phyloP scores from a whole-genome alignment of 805 yeast species.

The Barnettozyma salicaria region DNA sequence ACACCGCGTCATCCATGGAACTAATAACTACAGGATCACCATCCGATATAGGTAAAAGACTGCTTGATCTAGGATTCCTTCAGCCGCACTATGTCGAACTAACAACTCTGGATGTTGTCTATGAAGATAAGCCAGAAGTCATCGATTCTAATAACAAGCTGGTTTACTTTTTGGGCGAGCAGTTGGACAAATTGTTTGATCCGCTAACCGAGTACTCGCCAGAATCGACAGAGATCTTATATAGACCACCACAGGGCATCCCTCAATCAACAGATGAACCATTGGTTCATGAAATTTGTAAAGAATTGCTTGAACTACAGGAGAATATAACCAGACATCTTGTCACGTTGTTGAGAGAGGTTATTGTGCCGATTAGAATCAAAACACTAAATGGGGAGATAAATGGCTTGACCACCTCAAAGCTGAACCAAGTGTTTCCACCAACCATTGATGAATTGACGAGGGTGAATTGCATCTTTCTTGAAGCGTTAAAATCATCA shows the following conservation, averaged over 20 bases:
- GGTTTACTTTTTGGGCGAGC: constrained; percentile 76
- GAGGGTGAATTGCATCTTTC: constrained; percentile 77
- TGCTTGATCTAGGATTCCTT: constrained; percentile 54
- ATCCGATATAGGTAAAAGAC: constrained; percentile 45
- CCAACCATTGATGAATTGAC: constrained; percentile 95
- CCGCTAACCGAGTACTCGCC: constrained; percentile 91
- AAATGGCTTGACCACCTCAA: constrained; percentile 50
- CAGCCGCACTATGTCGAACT: constrained; percentile 46
- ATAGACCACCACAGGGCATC: constrained; percentile 48
- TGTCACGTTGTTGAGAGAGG: constrained; percentile 70
- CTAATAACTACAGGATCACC: constrained; percentile 51
- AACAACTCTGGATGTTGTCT: constrained; percentile 66
- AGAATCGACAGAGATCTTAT: constrained; percentile 69
- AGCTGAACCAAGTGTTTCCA: constrained; percentile 77
- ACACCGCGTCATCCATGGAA: constrained; percentile 59
- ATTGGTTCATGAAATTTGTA: constrained; percentile 48
- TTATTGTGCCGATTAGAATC: constrained; percentile 72
- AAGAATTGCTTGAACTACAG: constrained; percentile 67
- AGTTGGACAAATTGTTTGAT: constrained; percentile 81
- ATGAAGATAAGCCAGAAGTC: constrained; percentile 45
- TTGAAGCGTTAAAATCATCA: constrained; percentile 68
- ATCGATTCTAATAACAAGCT: constrained; percentile 67
- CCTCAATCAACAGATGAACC: constrained; percentile 26
- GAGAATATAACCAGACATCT: constrained; percentile 61
- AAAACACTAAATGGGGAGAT: constrained; percentile 53